Conservation (phyloP, 2,329 filamentous ascomycete genomes). For the Nannizziopsis arthrosporioides region DNA sequence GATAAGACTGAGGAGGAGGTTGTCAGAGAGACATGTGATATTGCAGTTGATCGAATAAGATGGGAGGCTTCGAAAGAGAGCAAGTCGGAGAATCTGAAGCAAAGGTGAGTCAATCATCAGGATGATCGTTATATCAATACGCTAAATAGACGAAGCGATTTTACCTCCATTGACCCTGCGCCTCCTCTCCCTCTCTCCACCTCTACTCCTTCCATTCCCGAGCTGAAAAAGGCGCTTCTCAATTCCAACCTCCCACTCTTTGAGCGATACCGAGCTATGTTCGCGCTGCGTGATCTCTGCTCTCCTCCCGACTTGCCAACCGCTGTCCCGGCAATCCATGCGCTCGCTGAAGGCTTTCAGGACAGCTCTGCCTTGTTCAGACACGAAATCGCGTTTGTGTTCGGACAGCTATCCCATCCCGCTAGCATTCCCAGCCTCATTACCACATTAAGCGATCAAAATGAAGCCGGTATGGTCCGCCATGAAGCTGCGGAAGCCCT, state of each 20-base stretch:
- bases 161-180: constrained; percentile 88
- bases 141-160: constrained; percentile 53
- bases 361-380: constrained; percentile 88
- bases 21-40: constrained; percentile 91
- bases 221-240: constrained; percentile 65
- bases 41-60: constrained; percentile 83
- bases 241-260: constrained; percentile 73
- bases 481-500: constrained; percentile 96
- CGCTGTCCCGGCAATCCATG: constrained; percentile 72
- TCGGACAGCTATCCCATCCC: constrained; percentile 88
- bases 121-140: constrained; percentile 6
- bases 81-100: constrained; percentile 63
- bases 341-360: constrained; percentile 71
- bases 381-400: constrained; percentile 96
- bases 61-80: constrained; percentile 73
- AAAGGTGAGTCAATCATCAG: constrained; percentile 50
- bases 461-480: constrained; percentile 90
- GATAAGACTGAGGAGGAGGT: constrained; percentile 63
- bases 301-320: constrained; percentile 86
- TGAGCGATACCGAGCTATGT: constrained; percentile 94
- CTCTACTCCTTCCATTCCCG: constrained; percentile 52
- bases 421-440: constrained; percentile 89
- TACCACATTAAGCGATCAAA: constrained; percentile 60
- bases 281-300: constrained; percentile 84
- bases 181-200: constrained; percentile 68